These are phyloP conservation scores for Cubamyces lactineus DNA, from an alignment of 768 basidiomycete genomes.

Conservation along the genomic window DNA sequence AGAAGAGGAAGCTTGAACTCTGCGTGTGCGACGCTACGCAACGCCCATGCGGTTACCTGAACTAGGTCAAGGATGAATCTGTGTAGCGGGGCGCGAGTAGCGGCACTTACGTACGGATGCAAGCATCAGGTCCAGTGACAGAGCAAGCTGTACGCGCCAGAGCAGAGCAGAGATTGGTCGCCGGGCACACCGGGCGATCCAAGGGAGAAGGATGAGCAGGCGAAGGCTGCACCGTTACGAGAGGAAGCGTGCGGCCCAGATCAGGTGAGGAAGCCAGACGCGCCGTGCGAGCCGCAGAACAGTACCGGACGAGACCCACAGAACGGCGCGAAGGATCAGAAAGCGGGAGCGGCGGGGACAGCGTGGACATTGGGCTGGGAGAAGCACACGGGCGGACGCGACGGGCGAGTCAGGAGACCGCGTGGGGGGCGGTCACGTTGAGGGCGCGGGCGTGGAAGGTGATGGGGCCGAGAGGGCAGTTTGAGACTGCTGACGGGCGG, in stretches of 20 bases:
- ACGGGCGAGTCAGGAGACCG: slow-evolving; percentile 12
- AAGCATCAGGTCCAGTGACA: too few relatives aligned
- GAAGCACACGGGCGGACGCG: background rate
- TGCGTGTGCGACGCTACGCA: too few relatives aligned
- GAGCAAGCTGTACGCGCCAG: too few relatives aligned
- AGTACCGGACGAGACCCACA: too few relatives aligned
- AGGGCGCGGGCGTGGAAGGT: background rate
- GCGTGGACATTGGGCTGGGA: background rate
- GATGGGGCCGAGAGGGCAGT: background rate
- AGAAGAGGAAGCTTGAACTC: too few relatives aligned
- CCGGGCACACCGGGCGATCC: too few relatives aligned
- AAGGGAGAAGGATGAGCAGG: background rate
- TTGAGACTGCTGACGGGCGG: background rate
- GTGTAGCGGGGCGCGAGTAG: too few relatives aligned
- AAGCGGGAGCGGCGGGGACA: background rate
- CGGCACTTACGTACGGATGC: too few relatives aligned
- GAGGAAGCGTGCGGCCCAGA: background rate
- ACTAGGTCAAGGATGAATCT: too few relatives aligned
- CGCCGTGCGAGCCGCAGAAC: background rate
- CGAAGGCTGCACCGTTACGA: background rate
- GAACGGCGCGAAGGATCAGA: background rate
- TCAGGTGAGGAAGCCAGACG: background rate
- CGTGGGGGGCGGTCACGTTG: background rate
- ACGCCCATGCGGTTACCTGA: too few relatives aligned
- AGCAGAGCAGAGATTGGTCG: too few relatives aligned